phyloP scores from a whole-genome alignment of 306 rosid species.

The Trifolium pratense region DNA sequence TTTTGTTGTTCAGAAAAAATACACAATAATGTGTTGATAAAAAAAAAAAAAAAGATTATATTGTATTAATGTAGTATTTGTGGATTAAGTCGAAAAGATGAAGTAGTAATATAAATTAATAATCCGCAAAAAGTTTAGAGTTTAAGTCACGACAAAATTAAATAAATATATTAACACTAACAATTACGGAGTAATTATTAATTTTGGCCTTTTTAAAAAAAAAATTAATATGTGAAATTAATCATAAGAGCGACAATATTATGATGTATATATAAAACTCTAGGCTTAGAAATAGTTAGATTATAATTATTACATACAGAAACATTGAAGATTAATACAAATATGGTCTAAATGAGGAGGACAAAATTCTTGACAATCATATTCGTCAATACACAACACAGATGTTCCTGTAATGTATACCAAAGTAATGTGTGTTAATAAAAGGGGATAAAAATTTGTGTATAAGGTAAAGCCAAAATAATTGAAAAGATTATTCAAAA shows the following conservation, averaged over 20 bases:
- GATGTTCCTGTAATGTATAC: background rate
- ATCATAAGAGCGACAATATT: background rate
- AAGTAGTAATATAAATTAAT: too few relatives aligned
- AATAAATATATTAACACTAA: too few relatives aligned
- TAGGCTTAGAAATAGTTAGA: background rate
- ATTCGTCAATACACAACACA: background rate
- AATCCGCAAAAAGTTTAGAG: too few relatives aligned
- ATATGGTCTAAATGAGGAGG: background rate
- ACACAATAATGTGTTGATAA: too few relatives aligned
- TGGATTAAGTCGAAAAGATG: too few relatives aligned
- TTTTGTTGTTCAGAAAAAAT: too few relatives aligned
- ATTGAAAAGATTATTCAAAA: too few relatives aligned
- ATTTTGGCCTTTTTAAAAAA: too few relatives aligned
- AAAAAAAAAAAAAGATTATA: too few relatives aligned
- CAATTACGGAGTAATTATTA: too few relatives aligned
- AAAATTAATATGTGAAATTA: background rate
- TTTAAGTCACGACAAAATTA: too few relatives aligned
- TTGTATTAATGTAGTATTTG: too few relatives aligned
- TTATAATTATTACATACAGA: background rate
- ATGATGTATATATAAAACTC: background rate
- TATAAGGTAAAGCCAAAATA: background rate
- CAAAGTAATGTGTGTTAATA: background rate
- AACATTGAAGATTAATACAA: background rate
- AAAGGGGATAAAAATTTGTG: background rate
- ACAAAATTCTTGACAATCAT: background rate